phyloP scores from a whole-genome alignment of 176 grass and related monocot species.

The Hordeum vulgare region DNA sequence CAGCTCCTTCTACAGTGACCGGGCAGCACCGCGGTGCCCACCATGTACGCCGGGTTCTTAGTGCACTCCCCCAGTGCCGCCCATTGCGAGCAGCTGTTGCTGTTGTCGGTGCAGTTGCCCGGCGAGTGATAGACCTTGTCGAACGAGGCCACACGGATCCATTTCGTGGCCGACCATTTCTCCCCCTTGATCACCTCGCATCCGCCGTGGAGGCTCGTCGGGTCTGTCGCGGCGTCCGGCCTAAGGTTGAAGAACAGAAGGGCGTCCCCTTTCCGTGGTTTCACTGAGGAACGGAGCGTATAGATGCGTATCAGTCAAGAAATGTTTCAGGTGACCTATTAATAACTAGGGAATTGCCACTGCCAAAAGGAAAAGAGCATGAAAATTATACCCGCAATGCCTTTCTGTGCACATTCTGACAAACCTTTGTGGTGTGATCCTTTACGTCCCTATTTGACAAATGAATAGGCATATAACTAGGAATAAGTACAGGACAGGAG shows the following conservation, averaged over 20 bases:
- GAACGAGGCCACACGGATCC: slow-evolving; percentile 77
- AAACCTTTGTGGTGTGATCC: slow-evolving; percentile 42
- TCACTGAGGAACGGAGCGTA: slow-evolving; percentile 67
- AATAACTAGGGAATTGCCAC: background rate
- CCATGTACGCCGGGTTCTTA: slow-evolving; percentile 88
- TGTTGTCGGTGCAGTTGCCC: slow-evolving; percentile 74
- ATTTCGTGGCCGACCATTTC: slow-evolving; percentile 93
- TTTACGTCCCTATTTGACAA: slow-evolving; percentile 40
- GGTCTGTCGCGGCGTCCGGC: slow-evolving; percentile 53
- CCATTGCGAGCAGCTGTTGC: slow-evolving; percentile 62
- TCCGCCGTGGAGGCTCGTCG: slow-evolving; percentile 73
- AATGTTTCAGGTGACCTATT: background rate
- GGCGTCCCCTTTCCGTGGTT: slow-evolving; percentile 76
- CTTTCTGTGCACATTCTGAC: slow-evolving; percentile 77
- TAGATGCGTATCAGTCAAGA: slow-evolving; percentile 16
- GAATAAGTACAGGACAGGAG: background rate
- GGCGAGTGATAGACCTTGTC: slow-evolving; percentile 54
- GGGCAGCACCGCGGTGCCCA: slow-evolving; percentile 41
- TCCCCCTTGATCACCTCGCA: slow-evolving; percentile 78
- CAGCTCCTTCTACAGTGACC: slow-evolving; percentile 86
- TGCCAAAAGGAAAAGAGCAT: background rate
- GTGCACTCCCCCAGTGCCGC: slow-evolving; percentile 69
- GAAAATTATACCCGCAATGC: slow-evolving; percentile 59
- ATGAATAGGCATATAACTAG: background rate
- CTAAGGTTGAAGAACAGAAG: slow-evolving; percentile 93